phyloP scores from a whole-genome alignment of 208 protist genomes.

The Phytomonas francai region DNA sequence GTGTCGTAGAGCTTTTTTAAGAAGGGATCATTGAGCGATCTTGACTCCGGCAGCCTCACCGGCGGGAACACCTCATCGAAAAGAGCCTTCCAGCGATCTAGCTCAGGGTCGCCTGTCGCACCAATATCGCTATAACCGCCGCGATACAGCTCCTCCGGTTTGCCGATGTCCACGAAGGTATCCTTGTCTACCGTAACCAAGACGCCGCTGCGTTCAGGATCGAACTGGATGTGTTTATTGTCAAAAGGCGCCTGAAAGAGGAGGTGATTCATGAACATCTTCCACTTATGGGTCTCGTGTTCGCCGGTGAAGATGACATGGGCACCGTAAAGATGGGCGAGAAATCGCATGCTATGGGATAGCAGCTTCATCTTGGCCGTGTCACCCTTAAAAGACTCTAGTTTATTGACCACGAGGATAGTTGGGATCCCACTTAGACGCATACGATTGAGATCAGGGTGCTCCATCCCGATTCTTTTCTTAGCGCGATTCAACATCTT shows the following conservation, averaged over 20 bases:
- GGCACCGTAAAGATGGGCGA: slow-evolving; percentile 77
- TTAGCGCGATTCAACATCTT: slow-evolving; percentile 65
- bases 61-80: slow-evolving; percentile 73
- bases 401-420: slow-evolving; percentile 81
- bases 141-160: slow-evolving; percentile 23
- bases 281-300: slow-evolving; percentile 49
- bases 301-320: slow-evolving; percentile 69
- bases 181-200: slow-evolving; percentile 70
- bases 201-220: slow-evolving; percentile 50
- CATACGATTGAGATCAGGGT: slow-evolving; percentile 73
- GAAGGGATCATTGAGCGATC: slow-evolving; percentile 49
- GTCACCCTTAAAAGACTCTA: slow-evolving; percentile 64
- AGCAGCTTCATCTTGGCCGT: slow-evolving; percentile 50
- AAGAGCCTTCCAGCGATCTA: slow-evolving; percentile 73
- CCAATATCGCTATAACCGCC: slow-evolving; percentile 17
- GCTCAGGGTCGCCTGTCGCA: slow-evolving; percentile 62
- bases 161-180: slow-evolving; percentile 78
- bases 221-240: slow-evolving; percentile 54
- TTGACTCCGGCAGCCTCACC: slow-evolving; percentile 10
- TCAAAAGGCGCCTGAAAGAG: slow-evolving; percentile 79
- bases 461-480: slow-evolving; percentile 44
- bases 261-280: slow-evolving; percentile 54
- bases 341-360: slow-evolving; percentile 58
- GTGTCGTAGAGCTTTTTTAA: slow-evolving; percentile 58
- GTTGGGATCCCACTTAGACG: slow-evolving; percentile 75